phyloP scores from a whole-genome alignment of 1,139 yeast species.

The Pichia sp. region DNA sequence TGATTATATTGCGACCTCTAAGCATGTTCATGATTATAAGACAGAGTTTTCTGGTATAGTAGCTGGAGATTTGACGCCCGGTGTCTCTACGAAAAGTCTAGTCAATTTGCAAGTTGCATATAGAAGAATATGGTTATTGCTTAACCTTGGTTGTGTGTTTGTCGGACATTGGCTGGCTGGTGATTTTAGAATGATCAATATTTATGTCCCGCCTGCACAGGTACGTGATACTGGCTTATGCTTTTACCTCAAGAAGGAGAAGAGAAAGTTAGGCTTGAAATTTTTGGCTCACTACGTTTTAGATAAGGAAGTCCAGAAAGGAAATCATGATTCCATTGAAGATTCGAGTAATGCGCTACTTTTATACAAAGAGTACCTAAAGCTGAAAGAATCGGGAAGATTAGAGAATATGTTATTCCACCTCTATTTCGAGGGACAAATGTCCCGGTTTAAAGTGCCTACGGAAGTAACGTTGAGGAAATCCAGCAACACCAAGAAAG shows the following conservation, averaged over 20 bases:
- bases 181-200: slow-evolving; percentile 89
- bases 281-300: slow-evolving; percentile 80
- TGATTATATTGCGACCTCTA: slow-evolving; percentile 78
- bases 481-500: background rate
- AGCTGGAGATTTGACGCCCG: slow-evolving; percentile 82
- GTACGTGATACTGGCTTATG: slow-evolving; percentile 86
- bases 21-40: slow-evolving; percentile 73
- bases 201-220: slow-evolving; percentile 79
- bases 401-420: slow-evolving; percentile 59
- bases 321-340: slow-evolving; percentile 95
- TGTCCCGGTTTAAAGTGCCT: slow-evolving; percentile 57
- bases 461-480: slow-evolving; percentile 18
- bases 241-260: slow-evolving; percentile 65
- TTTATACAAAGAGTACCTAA: slow-evolving; percentile 67
- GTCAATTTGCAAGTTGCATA: slow-evolving; percentile 84
- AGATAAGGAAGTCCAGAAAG: slow-evolving; percentile 75
- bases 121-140: slow-evolving; percentile 79
- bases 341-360: slow-evolving; percentile 87
- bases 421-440: slow-evolving; percentile 74
- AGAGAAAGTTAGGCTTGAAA: slow-evolving; percentile 77
- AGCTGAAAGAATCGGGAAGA: slow-evolving; percentile 51
- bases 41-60: slow-evolving; percentile 92
- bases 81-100: slow-evolving; percentile 58
- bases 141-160: slow-evolving; percentile 85
- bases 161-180: slow-evolving; percentile 92